These are phyloP conservation scores for Pleurotus pulmonarius DNA, from an alignment of 768 basidiomycete genomes.

Conservation along the genomic window DNA sequence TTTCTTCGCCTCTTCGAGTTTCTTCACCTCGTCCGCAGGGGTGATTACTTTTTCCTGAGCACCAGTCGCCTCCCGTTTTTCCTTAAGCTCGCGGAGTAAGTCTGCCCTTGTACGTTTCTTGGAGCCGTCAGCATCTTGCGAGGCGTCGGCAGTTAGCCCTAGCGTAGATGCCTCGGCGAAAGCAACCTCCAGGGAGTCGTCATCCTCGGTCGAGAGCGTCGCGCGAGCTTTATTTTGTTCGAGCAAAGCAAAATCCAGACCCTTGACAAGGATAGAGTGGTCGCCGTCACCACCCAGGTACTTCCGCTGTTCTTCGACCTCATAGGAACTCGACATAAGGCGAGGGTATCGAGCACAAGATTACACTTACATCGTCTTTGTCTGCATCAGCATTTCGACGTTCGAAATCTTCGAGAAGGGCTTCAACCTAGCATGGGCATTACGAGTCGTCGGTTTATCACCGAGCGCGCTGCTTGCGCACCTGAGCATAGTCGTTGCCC, in stretches of 20 bases:
- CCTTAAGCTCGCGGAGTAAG: conserved; percentile 68
- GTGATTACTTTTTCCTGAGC: conserved; percentile 16
- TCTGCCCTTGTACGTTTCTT: conserved; percentile 81
- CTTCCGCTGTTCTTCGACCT: conserved; percentile 72
- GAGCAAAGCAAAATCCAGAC: conserved; percentile 82
- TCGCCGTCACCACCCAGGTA: conserved; percentile 84
- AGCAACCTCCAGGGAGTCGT: conserved; percentile 78
- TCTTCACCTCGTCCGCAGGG: conserved; percentile 26
- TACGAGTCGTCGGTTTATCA: too few species aligned
- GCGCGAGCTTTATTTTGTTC: conserved; percentile 78
- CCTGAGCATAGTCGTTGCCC: conserved; percentile 73
- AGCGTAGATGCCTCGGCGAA: conserved; percentile 45
- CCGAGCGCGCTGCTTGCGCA: conserved; percentile 19
- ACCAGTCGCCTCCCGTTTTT: conserved; percentile 38
- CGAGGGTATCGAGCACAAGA: background rate
- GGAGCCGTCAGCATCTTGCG: conserved; percentile 14
- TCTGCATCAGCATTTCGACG: conserved; percentile 52
- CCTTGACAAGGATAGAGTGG: conserved; percentile 86
- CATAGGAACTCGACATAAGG: conserved; percentile 1
- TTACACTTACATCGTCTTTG: conserved; percentile 49
- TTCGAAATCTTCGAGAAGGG: conserved; percentile 81
- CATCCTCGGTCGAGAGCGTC: conserved; percentile 58
- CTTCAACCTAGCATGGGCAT: conserved; percentile 56
- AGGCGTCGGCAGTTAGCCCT: conserved; percentile 5
- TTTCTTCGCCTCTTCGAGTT: conserved; percentile 42